Evolutionary conservation across 768 basidiomycete genomes (phyloP).

Genomic region (Tephrocybe sp.): DNA sequence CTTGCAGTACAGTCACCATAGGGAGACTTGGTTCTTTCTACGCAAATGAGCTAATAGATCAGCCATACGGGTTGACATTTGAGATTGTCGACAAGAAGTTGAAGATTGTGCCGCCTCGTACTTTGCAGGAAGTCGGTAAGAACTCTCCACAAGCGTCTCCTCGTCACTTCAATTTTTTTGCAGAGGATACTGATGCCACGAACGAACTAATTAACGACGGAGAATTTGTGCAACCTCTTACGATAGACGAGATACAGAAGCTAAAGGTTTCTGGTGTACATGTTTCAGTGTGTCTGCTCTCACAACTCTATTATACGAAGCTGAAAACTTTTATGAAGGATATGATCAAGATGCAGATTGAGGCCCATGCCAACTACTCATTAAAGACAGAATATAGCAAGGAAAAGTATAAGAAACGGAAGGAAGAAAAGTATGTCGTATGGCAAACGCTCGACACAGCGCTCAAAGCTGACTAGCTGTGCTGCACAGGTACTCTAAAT

Average conservation of each 20-base stretch:
- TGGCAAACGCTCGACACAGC: neutral
- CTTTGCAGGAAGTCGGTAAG: conserved; percentile 81
- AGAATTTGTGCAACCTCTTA: conserved; percentile 80
- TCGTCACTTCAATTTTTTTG: neutral
- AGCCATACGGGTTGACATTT: conserved; percentile 87
- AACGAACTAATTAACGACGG: conserved; percentile 95
- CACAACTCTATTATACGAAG: neutral
- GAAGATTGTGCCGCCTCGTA: conserved; percentile 57
- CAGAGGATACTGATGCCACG: conserved; percentile 96
- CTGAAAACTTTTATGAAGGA: conserved; percentile 49
- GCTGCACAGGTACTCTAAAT: conserved; percentile 72
- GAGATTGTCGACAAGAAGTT: conserved; percentile 79
- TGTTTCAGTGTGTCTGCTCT: conserved; percentile 54
- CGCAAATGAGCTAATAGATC: conserved; percentile 73
- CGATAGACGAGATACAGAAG: conserved; percentile 78
- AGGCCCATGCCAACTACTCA: conserved; percentile 86
- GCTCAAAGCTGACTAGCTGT: neutral
- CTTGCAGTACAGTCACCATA: conserved; percentile 62
- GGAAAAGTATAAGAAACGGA: conserved; percentile 96
- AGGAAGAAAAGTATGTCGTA: conserved; percentile 85
- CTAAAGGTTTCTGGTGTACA: conserved; percentile 82
- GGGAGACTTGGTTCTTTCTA: conserved; percentile 88
- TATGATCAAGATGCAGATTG: conserved; percentile 93
- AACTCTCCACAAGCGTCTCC: conserved; percentile 1
- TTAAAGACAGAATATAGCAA: conserved; percentile 98